These are phyloP conservation scores for Sodiomyces alkalinus DNA, from an alignment of 2,329 filamentous ascomycete genomes.

Conservation along the genomic window DNA sequence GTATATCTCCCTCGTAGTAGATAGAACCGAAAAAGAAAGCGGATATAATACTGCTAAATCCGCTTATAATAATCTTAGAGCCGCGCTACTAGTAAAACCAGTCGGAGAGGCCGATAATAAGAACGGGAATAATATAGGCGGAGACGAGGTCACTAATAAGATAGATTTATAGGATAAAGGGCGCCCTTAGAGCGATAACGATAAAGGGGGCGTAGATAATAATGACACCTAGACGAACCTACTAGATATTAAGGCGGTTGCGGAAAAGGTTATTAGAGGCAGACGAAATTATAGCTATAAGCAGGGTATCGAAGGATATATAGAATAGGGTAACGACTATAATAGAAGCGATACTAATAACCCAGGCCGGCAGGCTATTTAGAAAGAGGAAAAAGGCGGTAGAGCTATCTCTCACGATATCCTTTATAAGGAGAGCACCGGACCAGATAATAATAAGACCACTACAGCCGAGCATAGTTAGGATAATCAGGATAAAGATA, in stretches of 20 bases:
- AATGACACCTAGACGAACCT: conserved; percentile 54
- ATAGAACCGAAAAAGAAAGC: conserved; percentile 71
- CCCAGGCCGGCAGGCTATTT: conserved; percentile 58
- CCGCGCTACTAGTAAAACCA: conserved; percentile 59
- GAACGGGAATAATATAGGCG: conserved; percentile 57
- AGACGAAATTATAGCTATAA: conserved; percentile 74
- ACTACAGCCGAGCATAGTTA: conserved; percentile 56
- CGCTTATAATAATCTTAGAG: conserved; percentile 66
- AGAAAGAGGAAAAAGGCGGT: conserved; percentile 65
- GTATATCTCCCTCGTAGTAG: conserved; percentile 62
- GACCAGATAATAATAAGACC: conserved; percentile 70
- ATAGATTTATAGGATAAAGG: conserved; percentile 67
- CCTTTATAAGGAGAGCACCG: conserved; percentile 49
- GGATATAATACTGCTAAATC: conserved; percentile 60
- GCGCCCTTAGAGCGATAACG: conserved; percentile 57
- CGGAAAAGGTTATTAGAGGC: conserved; percentile 75
- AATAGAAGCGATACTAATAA: conserved; percentile 66
- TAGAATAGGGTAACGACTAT: conserved; percentile 67
- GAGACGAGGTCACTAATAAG: conserved; percentile 70
- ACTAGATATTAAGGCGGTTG: conserved; percentile 64
- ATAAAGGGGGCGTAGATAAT: conserved; percentile 60
- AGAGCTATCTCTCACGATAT: conserved; percentile 42
- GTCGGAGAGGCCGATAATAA: conserved; percentile 57
- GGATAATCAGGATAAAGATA: conserved; percentile 48
- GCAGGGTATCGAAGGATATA: conserved; percentile 65